Conservation (phyloP, 139 green algal species). For the Yamagishiella unicocca region DNA sequence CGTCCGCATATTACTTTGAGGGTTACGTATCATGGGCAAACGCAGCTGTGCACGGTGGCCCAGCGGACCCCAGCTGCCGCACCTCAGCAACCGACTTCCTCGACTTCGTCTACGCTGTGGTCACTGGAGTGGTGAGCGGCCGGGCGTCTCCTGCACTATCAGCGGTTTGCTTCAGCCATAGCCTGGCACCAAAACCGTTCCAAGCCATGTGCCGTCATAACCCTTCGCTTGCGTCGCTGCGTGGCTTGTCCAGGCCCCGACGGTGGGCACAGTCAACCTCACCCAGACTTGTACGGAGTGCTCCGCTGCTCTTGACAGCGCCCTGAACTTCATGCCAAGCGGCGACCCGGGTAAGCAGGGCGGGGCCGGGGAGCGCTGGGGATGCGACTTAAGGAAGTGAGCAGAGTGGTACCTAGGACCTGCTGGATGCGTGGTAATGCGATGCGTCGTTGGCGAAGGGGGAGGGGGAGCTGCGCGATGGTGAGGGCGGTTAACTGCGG, state of each 20-base stretch:
- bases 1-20: not conserved
- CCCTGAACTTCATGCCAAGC: not conserved
- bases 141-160: not conserved
- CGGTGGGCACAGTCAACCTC: slow-evolving; percentile 13
- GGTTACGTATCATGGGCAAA: slow-evolving; percentile 11
- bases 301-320: not conserved
- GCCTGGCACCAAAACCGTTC: no score
- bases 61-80: not conserved
- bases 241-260: not conserved
- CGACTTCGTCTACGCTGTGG: slow-evolving; percentile 8
- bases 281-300: not conserved
- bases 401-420: no score
- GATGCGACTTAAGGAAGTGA: no score
- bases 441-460: no score
- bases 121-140: not conserved
- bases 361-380: no score
- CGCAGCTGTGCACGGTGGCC: not conserved
- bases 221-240: not conserved
- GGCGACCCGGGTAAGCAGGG: not conserved
- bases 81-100: not conserved
- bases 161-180: not conserved
- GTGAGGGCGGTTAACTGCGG: no score
- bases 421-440: no score
- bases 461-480: no score
- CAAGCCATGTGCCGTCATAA: no score